Evolutionary conservation across 2,329 filamentous ascomycete species (phyloP).

Genomic region (Tolypocladium tropicale): DNA sequence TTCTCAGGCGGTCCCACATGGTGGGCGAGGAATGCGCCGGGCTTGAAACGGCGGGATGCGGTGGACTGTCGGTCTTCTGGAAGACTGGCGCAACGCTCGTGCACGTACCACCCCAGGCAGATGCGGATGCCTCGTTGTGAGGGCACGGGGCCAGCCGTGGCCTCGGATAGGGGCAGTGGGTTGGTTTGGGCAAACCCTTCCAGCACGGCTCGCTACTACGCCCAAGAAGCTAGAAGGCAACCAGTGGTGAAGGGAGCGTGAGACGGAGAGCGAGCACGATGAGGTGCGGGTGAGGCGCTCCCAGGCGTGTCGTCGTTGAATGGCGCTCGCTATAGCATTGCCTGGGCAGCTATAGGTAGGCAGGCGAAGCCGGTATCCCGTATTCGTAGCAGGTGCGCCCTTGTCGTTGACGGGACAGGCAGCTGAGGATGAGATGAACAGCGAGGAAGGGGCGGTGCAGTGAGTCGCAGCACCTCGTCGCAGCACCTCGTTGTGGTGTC

Average conservation of each 20-base stretch:
- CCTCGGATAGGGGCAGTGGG: too few species aligned
- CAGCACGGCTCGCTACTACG: too few species aligned
- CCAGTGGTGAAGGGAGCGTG: too few species aligned
- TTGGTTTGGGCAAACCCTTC: too few species aligned
- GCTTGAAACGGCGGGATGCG: neutral
- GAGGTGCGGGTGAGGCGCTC: too few species aligned
- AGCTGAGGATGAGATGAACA: neutral
- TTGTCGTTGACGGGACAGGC: neutral
- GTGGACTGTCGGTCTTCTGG: neutral
- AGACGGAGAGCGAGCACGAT: too few species aligned
- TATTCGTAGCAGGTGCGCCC: neutral
- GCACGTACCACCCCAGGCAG: neutral
- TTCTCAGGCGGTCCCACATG: conserved; percentile 8
- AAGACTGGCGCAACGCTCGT: neutral
- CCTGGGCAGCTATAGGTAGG: neutral
- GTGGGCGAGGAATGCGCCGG: neutral
- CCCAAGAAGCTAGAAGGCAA: too few species aligned
- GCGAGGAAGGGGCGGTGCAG: too few species aligned
- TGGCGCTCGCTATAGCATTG: neutral
- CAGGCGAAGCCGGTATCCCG: too few species aligned
- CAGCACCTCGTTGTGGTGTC: too few species aligned
- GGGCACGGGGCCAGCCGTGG: neutral
- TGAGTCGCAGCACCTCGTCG: too few species aligned
- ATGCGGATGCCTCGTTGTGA: neutral
- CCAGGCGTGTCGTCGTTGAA: too few species aligned